Base-by-base conservation (phyloP, 768 basidiomycete species). In the Hericium rajendrae region DNA sequence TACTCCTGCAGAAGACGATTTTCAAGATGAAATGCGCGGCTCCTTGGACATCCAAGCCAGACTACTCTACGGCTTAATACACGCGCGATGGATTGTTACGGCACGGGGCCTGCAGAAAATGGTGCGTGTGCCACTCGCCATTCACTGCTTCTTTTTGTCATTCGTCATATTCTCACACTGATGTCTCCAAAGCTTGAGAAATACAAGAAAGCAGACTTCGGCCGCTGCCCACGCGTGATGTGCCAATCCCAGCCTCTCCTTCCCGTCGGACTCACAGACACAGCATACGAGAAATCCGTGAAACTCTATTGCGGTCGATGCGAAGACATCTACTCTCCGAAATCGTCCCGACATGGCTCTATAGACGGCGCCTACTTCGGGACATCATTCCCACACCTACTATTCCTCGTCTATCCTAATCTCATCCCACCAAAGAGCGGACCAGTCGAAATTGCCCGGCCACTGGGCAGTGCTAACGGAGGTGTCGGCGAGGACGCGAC, bases 351-450 rank as follows among this genome's bases (percentile, higher is more conserved):
- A 28, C 97, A 99, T 70, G 95, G 95, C 51, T 88, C 88, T 39
- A 97, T 99, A 68, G 97, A 99, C 69, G 95, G 97, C 28, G 97
- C 97, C 2, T 99, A 95, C 73, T 99, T 99, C 65, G 97, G 97
- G 59, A 95, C 94, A 0, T 97, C 94, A 1, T 97, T 98, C 76
- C 93, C 94, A 0, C 95, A 97, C 69, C 84, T 99, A 55, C 76
- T 97, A 51, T 97, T 94, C 76, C 91, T 98, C 76, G 93, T 97
- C 38, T 97, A 98, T 70, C 94, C 97, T 0, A 83, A 86, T 49
- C 83, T 97, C 62, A 87, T 97, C 46, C 92, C 95, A 20, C 81
- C 85, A 32, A 97, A 97, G 72, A 78, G 74, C 32, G 78, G 79
- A 8, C 78, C 83, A 0, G 67, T 71, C 12, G 78, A 78, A 38